Base-by-base conservation (phyloP, 345 rosid species). In the Aurinia saxatilis region DNA sequence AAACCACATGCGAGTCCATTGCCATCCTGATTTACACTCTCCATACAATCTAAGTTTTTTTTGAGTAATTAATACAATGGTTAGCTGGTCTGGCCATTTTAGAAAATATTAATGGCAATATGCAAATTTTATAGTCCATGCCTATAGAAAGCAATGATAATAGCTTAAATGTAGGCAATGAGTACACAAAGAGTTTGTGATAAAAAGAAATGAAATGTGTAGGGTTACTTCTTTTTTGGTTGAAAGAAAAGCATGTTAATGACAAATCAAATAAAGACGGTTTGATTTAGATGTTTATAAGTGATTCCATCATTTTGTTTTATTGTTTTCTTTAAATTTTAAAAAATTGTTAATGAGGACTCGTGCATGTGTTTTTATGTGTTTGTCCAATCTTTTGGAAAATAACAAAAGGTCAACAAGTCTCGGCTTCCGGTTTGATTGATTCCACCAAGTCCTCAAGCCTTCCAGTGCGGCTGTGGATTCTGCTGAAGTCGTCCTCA, bases 81-180 rank as follows among this genome's bases (percentile, higher is more conserved):
- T 66, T 3, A 56, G n/a, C 6, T 10, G 51, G 51, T 33, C 59
- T 31, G 30, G 14, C 38, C 8, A 29, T 17, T 69, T 19, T 30
- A 46, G 15, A 30, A 54, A 45, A 55, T 63, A 55, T 48, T 48
- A 63, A 45, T 56, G 52, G 58, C 58, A 63, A 55, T 63, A 63
- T 63, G 69, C 38, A 70, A 48, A 63, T 70, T 3, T 15, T 40
- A 70, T 55, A 70, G 74, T 70, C 53, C 47, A 63, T 36, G 69
- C 65, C 69, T 70, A 70, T 56, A 56, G 53, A 70, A 63, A 63
- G 69, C 69, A 70, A 70, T 70, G 64, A 70, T 70, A 70, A 48
- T 70, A 63, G 74, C 68, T 63, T 48, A 63, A 70, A 70, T 63
- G 74, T 70, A 70, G 74, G 74, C 53, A 70, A 70, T 70, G 69